phyloP scores from a whole-genome alignment of 2,329 filamentous ascomycete genomes.

The Colletotrichum tabaci region DNA sequence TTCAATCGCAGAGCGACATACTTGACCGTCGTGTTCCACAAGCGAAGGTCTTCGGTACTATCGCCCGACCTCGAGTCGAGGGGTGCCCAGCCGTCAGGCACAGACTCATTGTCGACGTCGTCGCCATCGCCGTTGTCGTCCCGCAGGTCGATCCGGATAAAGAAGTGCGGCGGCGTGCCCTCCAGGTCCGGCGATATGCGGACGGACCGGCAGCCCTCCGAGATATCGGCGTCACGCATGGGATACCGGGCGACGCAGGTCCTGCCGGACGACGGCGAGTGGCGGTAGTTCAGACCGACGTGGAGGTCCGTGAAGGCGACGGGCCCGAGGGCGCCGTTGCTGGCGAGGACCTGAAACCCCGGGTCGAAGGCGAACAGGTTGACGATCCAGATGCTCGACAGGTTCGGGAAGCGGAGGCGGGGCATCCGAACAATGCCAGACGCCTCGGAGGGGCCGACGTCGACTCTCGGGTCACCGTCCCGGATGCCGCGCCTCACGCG shows the following conservation, averaged over 20 bases:
- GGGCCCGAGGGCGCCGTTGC: too few species aligned
- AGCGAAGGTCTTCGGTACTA: fast-evolving
- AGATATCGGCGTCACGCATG: neutral
- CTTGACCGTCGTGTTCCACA: neutral
- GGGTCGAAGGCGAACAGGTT: neutral
- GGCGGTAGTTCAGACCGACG: neutral
- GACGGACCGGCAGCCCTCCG: neutral
- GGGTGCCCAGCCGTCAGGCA: neutral
- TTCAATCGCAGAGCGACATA: neutral
- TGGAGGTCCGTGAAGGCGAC: neutral
- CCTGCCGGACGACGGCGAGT: neutral
- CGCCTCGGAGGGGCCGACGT: neutral
- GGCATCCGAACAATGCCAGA: neutral
- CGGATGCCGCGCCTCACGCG: neutral
- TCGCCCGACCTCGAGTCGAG: neutral
- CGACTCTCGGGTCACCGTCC: neutral
- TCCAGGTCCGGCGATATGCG: neutral
- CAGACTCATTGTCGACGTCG: too few species aligned
- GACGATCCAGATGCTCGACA: neutral
- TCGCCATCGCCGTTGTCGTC: fast-evolving
- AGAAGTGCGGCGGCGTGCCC: neutral
- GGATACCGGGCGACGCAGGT: too few species aligned
- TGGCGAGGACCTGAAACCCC: neutral
- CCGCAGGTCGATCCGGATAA: neutral
- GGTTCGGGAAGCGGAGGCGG: neutral